Evolutionary conservation across 148 eudicot species (phyloP).

Genomic region (Dianthus caryophyllus): DNA sequence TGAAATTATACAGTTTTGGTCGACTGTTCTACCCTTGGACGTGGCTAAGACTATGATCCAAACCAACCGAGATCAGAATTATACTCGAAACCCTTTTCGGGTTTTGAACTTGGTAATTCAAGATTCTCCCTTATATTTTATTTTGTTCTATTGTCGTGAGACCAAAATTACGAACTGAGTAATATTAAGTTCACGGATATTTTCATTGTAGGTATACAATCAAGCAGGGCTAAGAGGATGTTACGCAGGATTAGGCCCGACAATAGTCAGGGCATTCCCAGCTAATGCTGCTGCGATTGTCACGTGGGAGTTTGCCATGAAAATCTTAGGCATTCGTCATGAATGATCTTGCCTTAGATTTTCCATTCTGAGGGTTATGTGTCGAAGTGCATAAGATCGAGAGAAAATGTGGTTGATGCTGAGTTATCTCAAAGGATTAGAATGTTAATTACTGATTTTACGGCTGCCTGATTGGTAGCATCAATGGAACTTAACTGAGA

Average conservation of each 20-base stretch:
- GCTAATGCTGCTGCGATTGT: conserved; percentile 98
- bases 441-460: background rate
- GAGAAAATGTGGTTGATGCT: conserved; percentile 4
- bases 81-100: conserved; percentile 59
- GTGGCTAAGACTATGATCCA: conserved; percentile 90
- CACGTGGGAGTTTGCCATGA: conserved; percentile 81
- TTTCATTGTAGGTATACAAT: conserved; percentile 45
- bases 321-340: conserved; percentile 62
- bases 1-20: conserved; percentile 55
- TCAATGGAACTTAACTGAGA: background rate
- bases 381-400: background rate
- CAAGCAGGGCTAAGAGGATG: conserved; percentile 82
- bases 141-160: background rate
- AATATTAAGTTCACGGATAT: background rate
- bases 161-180: background rate
- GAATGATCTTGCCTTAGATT: background rate
- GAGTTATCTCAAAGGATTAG: background rate
- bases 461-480: background rate
- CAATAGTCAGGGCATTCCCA: conserved; percentile 76
- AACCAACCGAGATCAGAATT: conserved; percentile 53
- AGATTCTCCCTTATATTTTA: background rate
- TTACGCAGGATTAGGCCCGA: conserved; percentile 90
- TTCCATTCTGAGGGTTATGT: background rate
- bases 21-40: conserved; percentile 74
- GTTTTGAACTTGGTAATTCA: conserved; percentile 49